A percentile compares a stretch with the other conserved stretches of the same genome.
Conservation (phyloP, 148 eudicot species). For the Arbutus unedo region DNA sequence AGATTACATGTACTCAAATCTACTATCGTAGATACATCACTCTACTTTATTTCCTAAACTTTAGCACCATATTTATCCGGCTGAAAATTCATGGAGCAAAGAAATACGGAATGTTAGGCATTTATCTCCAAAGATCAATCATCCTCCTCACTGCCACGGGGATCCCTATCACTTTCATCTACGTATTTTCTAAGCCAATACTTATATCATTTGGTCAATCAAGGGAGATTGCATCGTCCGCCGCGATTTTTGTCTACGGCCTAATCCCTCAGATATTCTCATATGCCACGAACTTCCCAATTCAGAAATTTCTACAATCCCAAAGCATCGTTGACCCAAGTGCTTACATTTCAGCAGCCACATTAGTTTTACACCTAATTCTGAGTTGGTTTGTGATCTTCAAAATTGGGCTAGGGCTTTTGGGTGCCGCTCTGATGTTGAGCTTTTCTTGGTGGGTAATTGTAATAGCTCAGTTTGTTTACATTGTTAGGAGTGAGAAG, state of each 20-base stretch:
- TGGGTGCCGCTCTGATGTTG: conserved; percentile 36
- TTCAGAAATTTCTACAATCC: conserved; percentile 57
- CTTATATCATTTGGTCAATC: conserved; percentile 40
- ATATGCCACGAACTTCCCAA: conserved; percentile 44
- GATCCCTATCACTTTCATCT: conserved; percentile 41
- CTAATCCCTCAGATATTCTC: too few relatives aligned
- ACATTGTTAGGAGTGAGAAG: too few relatives aligned
- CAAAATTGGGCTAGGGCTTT: conserved; percentile 38
- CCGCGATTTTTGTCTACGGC: too few relatives aligned
- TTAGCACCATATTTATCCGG: too few relatives aligned
- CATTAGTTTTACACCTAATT: conserved; percentile 24
- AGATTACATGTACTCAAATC: too few relatives aligned
- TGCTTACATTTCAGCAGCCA: conserved; percentile 37
- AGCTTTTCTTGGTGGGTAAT: conserved; percentile 8
- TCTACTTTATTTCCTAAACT: too few relatives aligned
- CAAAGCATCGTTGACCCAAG: conserved; percentile 55
- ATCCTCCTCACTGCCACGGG: too few relatives aligned
- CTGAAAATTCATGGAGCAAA: conserved; percentile 32
- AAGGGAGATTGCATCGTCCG: conserved; percentile 22
- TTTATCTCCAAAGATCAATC: too few relatives aligned
- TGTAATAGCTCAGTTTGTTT: too few relatives aligned
- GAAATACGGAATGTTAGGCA: conserved; percentile 31
- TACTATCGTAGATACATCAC: too few relatives aligned
- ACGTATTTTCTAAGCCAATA: conserved; percentile 37
- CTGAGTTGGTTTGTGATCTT: conserved; percentile 36